phyloP scores from a whole-genome alignment of 129 eudicot genomes.

The Cynara cardunculus region DNA sequence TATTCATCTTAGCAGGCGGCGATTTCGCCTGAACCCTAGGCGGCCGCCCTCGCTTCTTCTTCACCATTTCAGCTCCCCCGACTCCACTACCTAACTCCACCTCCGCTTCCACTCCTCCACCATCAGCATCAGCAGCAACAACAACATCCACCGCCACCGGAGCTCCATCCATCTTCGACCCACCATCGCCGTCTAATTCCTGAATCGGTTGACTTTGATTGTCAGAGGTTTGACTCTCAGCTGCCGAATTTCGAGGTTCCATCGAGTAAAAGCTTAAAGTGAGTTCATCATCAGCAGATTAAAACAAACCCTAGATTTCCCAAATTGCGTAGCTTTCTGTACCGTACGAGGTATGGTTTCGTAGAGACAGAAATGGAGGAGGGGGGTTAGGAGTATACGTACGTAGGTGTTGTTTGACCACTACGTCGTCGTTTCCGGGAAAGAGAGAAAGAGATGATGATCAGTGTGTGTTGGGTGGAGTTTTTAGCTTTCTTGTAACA shows the following conservation, averaged over 20 bases:
- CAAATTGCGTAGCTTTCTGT: slow-evolving; percentile 3
- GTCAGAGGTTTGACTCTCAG: slow-evolving; percentile 30
- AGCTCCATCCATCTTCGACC: slow-evolving; percentile 34
- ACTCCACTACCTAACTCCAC: slow-evolving; percentile 15
- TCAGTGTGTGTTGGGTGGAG: slow-evolving; percentile 23
- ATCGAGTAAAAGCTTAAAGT: background rate
- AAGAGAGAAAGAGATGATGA: background rate
- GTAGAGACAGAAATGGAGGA: slow-evolving; percentile 15
- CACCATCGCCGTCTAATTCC: slow-evolving; percentile 5
- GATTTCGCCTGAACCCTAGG: slow-evolving; percentile 44
- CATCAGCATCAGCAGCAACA: background rate
- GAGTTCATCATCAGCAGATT: background rate
- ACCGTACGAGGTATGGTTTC: background rate
- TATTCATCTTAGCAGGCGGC: slow-evolving; percentile 43
- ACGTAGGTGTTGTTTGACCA: slow-evolving; percentile 13
- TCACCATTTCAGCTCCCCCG: slow-evolving; percentile 31
- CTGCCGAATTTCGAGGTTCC: slow-evolving; percentile 31
- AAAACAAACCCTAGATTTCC: slow-evolving; percentile 42
- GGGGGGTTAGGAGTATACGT: background rate
- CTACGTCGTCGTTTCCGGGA: slow-evolving; percentile 38
- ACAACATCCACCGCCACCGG: slow-evolving; percentile 24
- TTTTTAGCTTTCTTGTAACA: slow-evolving; percentile 31
- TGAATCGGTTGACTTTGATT: slow-evolving; percentile 21
- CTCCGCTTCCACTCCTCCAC: slow-evolving; percentile 8
- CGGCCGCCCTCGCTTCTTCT: slow-evolving; percentile 79